Percentiles rank a stretch among this genome's conserved stretches.
Evolutionary conservation across 2,329 filamentous ascomycete species (phyloP).

Genomic region (Dendrostoma leiphaemia): DNA sequence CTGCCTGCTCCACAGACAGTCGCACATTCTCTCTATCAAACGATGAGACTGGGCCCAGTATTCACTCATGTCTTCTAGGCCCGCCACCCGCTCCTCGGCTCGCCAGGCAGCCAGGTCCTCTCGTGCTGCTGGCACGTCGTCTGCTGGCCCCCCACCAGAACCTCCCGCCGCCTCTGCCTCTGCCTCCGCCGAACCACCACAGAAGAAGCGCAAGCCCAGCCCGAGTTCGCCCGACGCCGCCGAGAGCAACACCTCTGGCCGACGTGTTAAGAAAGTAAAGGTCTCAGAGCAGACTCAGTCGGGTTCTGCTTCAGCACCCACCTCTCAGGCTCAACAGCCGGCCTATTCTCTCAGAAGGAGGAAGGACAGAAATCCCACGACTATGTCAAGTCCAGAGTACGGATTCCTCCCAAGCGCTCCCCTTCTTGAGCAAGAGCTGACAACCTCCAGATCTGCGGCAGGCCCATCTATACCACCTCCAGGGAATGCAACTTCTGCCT

Average conservation of each 20-base stretch:
- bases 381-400: constrained; percentile 75
- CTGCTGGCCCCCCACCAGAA: constrained; percentile 39
- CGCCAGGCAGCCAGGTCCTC: constrained; percentile 74
- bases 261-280: constrained; percentile 71
- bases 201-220: constrained; percentile 73
- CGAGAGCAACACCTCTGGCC: constrained; percentile 38
- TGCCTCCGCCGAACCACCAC: constrained; percentile 35
- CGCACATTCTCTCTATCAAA: constrained; percentile 19
- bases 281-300: constrained; percentile 46
- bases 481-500: constrained; percentile 57
- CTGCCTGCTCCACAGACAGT: not conserved
- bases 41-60: constrained; percentile 20
- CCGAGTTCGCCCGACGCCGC: constrained; percentile 39
- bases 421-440: constrained; percentile 1
- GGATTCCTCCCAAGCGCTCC: constrained; percentile 23
- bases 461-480: constrained; percentile 62
- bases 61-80: constrained; percentile 77
- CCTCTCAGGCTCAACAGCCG: constrained; percentile 26
- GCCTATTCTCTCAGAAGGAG: constrained; percentile 44
- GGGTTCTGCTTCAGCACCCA: constrained; percentile 28
- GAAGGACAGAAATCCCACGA: constrained; percentile 59
- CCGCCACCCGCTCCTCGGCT: constrained; percentile 89
- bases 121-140: constrained; percentile 37
- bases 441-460: constrained; percentile 32
- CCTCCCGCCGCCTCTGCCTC: constrained; percentile 37